These are phyloP conservation scores for Earliella scabrosa DNA, from an alignment of 1,284 basidiomycete species.

Conservation along the genomic window DNA sequence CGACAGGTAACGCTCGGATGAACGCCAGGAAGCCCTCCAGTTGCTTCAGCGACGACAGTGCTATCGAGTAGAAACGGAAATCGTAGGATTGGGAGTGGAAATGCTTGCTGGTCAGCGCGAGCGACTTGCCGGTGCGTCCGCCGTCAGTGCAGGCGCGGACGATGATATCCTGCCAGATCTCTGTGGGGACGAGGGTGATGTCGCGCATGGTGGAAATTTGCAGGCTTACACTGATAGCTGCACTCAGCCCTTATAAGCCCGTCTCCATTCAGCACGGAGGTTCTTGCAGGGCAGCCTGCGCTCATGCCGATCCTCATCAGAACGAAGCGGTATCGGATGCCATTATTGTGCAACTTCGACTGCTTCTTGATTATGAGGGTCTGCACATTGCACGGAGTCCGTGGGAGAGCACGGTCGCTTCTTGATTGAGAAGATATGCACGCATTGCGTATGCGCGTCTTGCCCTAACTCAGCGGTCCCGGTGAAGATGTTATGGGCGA, in stretches of 20 bases:
- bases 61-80: neutral
- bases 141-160: neutral
- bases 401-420: too few species aligned
- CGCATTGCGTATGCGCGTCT: conserved; percentile 4
- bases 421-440: conserved; percentile 16
- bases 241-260: too few species aligned
- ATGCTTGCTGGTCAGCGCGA: neutral
- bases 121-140: neutral
- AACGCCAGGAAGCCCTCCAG: neutral
- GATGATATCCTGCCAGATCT: conserved; percentile 2
- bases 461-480: conserved; percentile 18
- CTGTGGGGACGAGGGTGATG: neutral
- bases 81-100: neutral
- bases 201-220: neutral
- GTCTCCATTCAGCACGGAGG: too few species aligned
- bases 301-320: too few species aligned
- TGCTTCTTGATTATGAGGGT: too few species aligned
- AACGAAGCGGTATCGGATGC: too few species aligned
- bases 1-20: neutral
- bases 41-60: neutral
- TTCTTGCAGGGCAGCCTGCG: too few species aligned
- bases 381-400: too few species aligned
- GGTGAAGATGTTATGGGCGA: conserved; percentile 16
- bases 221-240: too few species aligned
- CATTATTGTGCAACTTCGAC: too few species aligned